Conservation (phyloP, 768 basidiomycete species). For the Mycena maculata region DNA sequence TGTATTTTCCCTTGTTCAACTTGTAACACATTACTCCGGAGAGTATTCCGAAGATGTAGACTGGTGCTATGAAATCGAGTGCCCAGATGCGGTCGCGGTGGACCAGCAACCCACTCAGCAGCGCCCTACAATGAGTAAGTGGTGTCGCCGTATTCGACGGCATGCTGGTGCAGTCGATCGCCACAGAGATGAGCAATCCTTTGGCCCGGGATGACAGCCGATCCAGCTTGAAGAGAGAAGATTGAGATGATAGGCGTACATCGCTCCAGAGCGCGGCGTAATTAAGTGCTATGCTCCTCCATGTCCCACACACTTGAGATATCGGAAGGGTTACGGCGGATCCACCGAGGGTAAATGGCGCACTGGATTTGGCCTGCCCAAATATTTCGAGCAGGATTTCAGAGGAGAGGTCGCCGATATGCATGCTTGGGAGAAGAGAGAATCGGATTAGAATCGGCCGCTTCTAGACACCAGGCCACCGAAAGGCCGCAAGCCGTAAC, state of each 20-base stretch:
- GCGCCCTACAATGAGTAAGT: not conserved
- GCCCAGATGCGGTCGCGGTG: constrained; percentile 6
- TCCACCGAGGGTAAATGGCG: constrained; percentile 3
- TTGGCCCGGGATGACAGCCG: not conserved
- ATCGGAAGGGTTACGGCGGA: not conserved
- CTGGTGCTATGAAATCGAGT: constrained; percentile 5
- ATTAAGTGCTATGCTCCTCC: constrained; percentile 9
- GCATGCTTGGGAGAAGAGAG: constrained; percentile 2
- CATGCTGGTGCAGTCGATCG: constrained; percentile 1
- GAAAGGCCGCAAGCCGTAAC: constrained; percentile 8
- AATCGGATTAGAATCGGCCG: not conserved
- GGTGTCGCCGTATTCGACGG: not conserved
- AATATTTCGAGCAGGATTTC: constrained; percentile 23
- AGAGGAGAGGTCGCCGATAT: constrained; percentile 4
- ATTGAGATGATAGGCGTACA: not conserved
- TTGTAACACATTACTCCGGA: not conserved
- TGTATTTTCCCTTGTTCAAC: too few relatives aligned
- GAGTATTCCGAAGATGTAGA: constrained; percentile 15
- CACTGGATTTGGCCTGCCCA: not conserved
- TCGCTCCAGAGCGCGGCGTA: constrained; percentile 14
- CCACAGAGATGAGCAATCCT: not conserved
- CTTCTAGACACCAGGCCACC: not conserved
- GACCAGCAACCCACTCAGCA: not conserved
- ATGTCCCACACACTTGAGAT: constrained; percentile 15
- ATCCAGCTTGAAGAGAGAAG: constrained; percentile 6